A percentile compares a stretch with the other conserved stretches of the same genome.
phyloP scores from a whole-genome alignment of 108 stramenopile genomes.

The Discostella stelligeroides region DNA sequence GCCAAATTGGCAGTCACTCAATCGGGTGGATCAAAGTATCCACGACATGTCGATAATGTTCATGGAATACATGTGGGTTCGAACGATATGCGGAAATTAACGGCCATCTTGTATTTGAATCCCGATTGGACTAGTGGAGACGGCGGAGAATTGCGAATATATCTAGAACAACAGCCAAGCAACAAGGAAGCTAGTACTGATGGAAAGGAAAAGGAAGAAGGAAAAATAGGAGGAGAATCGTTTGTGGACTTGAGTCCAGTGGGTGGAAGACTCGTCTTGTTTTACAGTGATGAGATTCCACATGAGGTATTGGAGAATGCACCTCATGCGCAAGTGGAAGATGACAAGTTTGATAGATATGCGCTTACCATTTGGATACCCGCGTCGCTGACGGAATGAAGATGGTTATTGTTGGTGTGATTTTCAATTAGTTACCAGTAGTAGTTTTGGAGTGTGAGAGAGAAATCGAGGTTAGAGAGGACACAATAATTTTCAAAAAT shows the following conservation, averaged over 20 bases:
- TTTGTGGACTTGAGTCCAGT: conserved; percentile 55
- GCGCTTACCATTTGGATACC: conserved; percentile 80
- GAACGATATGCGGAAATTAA: conserved; percentile 67
- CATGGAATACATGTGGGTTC: conserved; percentile 39
- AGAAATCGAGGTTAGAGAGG: too few species aligned
- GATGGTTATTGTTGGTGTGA: too few species aligned
- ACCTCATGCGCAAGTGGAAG: conserved; percentile 6
- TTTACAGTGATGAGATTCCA: conserved; percentile 77
- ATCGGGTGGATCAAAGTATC: conserved; percentile 61
- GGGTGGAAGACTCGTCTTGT: conserved; percentile 63
- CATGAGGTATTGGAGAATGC: conserved; percentile 64
- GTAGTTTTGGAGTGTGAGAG: too few species aligned
- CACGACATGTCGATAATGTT: conserved; percentile 72
- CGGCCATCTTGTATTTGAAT: conserved; percentile 74
- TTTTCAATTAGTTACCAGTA: too few species aligned
- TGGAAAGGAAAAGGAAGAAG: background rate
- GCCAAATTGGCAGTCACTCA: conserved; percentile 75
- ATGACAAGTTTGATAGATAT: conserved; percentile 56
- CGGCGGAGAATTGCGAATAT: conserved; percentile 57
- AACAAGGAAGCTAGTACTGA: background rate
- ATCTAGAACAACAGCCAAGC: too few species aligned
- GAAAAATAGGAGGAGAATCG: background rate
- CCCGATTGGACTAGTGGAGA: conserved; percentile 54
- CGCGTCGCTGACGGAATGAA: too few species aligned
- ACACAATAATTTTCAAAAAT: too few species aligned